Conservation (phyloP, 1,284 basidiomycete species). For the Leccinum pallidistipes region DNA sequence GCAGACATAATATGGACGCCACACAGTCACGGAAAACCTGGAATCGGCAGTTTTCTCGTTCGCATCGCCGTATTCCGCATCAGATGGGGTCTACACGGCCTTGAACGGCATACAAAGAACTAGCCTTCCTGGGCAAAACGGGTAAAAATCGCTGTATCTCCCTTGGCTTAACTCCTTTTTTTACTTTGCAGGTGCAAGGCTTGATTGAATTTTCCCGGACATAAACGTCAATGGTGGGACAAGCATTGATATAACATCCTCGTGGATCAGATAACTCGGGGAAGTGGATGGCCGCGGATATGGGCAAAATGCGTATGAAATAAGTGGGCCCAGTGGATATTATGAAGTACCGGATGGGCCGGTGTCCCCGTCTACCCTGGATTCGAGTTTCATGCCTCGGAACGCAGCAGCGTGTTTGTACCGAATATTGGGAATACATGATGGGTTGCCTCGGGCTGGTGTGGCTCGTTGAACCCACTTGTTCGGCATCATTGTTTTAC, state of each 20-base stretch:
- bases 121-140: constrained; percentile 6
- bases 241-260: constrained; percentile 20
- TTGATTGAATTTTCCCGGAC: constrained; percentile 29
- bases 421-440: constrained; percentile 9
- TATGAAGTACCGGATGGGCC: constrained; percentile 20
- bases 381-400: constrained; percentile 23
- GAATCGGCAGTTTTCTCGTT: constrained; percentile 10
- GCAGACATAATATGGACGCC: constrained; percentile 22
- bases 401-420: constrained; percentile 12
- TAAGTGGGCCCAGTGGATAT: constrained; percentile 20
- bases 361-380: constrained; percentile 21
- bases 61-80: constrained; percentile 16
- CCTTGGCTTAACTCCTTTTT: constrained; percentile 12
- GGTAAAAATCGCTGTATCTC: constrained; percentile 21
- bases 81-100: constrained; percentile 24
- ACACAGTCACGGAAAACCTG: constrained; percentile 6
- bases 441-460: constrained; percentile 24
- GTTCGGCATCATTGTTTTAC: constrained; percentile 19
- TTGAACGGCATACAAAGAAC: constrained; percentile 6
- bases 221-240: constrained; percentile 20
- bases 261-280: constrained; percentile 33
- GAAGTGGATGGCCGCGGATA: constrained; percentile 25
- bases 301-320: constrained; percentile 23
- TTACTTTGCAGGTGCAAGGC: constrained; percentile 14
- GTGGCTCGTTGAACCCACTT: constrained; percentile 20